Conservation (phyloP, 2,329 filamentous ascomycete genomes). For the Cladosporium sp. region DNA sequence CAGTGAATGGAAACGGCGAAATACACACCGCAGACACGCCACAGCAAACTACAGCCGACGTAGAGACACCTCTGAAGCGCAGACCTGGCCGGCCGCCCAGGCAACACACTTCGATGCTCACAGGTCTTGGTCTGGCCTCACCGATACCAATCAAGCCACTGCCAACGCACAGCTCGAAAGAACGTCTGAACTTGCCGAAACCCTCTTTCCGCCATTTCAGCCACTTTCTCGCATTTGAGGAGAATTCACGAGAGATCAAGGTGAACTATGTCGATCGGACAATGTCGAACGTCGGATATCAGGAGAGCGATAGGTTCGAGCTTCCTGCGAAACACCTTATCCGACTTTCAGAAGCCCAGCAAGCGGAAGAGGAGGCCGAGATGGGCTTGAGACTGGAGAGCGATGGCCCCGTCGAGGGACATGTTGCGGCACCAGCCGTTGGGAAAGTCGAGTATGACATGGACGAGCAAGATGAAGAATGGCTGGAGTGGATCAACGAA, state of each 20-base stretch:
- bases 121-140: constrained; percentile 53
- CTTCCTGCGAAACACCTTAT: constrained; percentile 68
- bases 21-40: constrained; percentile 16
- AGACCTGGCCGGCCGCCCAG: constrained; percentile 61
- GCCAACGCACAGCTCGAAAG: constrained; percentile 71
- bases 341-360: constrained; percentile 54
- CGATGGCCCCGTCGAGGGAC: constrained; percentile 51
- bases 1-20: constrained; percentile 21
- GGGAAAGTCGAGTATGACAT: constrained; percentile 97
- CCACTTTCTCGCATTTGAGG: constrained; percentile 73
- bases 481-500: constrained; percentile 78
- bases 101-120: constrained; percentile 55
- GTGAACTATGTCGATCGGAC: constrained; percentile 85
- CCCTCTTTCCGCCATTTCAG: constrained; percentile 71
- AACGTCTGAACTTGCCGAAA: constrained; percentile 69
- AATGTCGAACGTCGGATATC: constrained; percentile 93
- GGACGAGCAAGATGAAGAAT: constrained; percentile 98
- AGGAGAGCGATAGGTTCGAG: constrained; percentile 85
- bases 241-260: constrained; percentile 75
- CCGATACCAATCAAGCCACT: constrained; percentile 66
- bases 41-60: constrained; percentile 7
- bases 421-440: constrained; percentile 46
- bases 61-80: constrained; percentile 40
- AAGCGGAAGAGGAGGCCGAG: constrained; percentile 58
- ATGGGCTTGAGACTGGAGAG: constrained; percentile 45